Evolutionary conservation across 208 protist species (phyloP).

Genomic region (Herpetomonas samuelpessoai): DNA sequence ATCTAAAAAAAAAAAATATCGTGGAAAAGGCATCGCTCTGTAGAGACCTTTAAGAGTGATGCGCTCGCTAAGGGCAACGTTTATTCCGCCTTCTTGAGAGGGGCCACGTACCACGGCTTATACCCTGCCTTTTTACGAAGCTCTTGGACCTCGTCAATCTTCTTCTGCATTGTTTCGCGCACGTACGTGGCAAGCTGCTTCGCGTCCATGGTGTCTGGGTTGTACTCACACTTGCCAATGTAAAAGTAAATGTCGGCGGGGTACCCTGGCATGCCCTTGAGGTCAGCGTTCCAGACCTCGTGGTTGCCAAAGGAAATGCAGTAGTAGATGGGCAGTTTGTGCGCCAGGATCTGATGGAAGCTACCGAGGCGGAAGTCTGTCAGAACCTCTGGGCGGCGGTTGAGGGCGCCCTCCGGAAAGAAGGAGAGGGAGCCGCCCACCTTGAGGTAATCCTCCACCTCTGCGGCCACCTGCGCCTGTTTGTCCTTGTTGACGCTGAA

Average conservation of each 20-base stretch:
- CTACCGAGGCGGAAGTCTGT: constrained; percentile 82
- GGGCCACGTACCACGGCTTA: constrained; percentile 35
- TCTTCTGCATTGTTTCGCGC: constrained; percentile 71
- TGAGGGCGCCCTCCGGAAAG: constrained; percentile 85
- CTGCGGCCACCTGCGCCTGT: constrained; percentile 59
- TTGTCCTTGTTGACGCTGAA: constrained; percentile 83
- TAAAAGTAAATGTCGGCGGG: constrained; percentile 78
- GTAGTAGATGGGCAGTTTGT: constrained; percentile 71
- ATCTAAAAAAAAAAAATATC: not conserved
- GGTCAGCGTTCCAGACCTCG: constrained; percentile 64
- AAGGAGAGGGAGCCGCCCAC: constrained; percentile 68
- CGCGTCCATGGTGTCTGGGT: constrained; percentile 34
- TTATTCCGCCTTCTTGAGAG: constrained; percentile 7
- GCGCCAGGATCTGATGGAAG: constrained; percentile 64
- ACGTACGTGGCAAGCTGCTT: constrained; percentile 37
- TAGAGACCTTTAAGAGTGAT: no score
- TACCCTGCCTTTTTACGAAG: constrained; percentile 34
- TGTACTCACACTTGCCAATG: constrained; percentile 78
- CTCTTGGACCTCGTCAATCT: constrained; percentile 51
- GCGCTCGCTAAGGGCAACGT: no score
- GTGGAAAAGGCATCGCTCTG: no score
- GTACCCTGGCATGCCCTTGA: constrained; percentile 62
- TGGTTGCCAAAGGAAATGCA: constrained; percentile 76
- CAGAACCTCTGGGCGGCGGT: constrained; percentile 73
- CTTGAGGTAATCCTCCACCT: constrained; percentile 55